Conservation (phyloP, 768 basidiomycete genomes). For the Psilocybe cyanescens region DNA sequence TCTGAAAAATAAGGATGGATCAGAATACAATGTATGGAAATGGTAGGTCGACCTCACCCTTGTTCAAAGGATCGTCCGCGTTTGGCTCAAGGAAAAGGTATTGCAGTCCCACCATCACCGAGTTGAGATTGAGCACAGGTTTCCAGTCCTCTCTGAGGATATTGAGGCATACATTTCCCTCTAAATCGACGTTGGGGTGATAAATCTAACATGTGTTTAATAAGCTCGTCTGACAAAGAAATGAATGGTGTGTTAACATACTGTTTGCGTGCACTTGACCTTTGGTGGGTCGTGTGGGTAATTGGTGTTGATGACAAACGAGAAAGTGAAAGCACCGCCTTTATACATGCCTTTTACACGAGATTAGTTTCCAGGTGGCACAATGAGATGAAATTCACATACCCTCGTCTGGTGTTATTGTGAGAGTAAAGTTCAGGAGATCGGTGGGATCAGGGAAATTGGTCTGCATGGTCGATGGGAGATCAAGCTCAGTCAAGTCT, state of each 20-base stretch:
- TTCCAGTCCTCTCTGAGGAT: slow-evolving; percentile 99
- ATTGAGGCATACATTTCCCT: slow-evolving; percentile 98
- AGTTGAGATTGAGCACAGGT: slow-evolving; percentile 95
- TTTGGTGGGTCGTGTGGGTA: slow-evolving; percentile 99
- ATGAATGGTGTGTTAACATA: slow-evolving; percentile 37
- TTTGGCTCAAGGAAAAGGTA: slow-evolving; percentile 99
- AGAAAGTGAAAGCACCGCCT: slow-evolving; percentile 91
- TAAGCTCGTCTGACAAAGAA: slow-evolving; percentile 10
- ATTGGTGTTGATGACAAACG: slow-evolving; percentile 95
- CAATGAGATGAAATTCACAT: slow-evolving; percentile 22
- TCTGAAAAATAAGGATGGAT: slow-evolving; percentile 52
- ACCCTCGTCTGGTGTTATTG: slow-evolving; percentile 98
- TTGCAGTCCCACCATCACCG: slow-evolving; percentile 98
- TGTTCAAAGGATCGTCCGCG: slow-evolving; percentile 97
- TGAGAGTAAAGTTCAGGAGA: slow-evolving; percentile 95
- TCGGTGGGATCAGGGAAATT: slow-evolving; percentile 90
- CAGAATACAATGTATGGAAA: neutral
- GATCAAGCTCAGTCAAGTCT: slow-evolving; percentile 97
- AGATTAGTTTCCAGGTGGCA: neutral
- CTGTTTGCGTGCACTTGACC: slow-evolving; percentile 95
- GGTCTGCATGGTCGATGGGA: slow-evolving; percentile 96
- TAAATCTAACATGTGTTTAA: slow-evolving; percentile 71
- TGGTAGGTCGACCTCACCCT: slow-evolving; percentile 59
- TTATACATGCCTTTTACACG: slow-evolving; percentile 89
- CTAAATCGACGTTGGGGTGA: slow-evolving; percentile 97